phyloP scores from a whole-genome alignment of 176 grass and related monocot genomes.

The Elaeis guineensis region DNA sequence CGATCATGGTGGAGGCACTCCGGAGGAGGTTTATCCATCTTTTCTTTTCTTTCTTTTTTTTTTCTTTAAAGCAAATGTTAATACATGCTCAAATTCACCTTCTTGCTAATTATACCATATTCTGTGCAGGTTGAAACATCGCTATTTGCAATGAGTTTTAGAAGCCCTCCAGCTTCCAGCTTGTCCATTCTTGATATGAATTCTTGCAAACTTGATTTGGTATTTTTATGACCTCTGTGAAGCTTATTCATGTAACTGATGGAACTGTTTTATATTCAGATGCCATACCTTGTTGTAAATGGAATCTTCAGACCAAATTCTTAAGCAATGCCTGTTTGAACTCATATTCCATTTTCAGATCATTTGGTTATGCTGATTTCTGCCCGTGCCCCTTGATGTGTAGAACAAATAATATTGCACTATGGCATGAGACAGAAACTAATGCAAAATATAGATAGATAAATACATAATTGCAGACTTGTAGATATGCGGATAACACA shows the following conservation, averaged over 20 bases:
- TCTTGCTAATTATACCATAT: constrained; percentile 15
- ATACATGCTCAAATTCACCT: background rate
- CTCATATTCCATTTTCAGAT: too few species aligned
- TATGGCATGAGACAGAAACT: too few species aligned
- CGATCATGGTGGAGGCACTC: constrained; percentile 89
- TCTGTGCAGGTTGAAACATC: constrained; percentile 75
- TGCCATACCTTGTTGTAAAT: too few species aligned
- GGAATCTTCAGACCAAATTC: too few species aligned
- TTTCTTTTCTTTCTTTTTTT: constrained; percentile 16
- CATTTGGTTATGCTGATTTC: too few species aligned
- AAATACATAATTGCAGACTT: too few species aligned
- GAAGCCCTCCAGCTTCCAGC: constrained; percentile 45
- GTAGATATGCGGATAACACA: too few species aligned
- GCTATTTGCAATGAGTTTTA: constrained; percentile 77
- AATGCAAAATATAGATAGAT: too few species aligned
- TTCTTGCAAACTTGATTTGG: constrained; percentile 61
- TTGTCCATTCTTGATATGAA: constrained; percentile 60
- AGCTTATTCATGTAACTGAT: background rate
- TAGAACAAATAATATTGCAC: too few species aligned
- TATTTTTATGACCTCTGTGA: constrained; percentile 16
- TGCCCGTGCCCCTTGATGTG: too few species aligned
- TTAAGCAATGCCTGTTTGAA: too few species aligned
- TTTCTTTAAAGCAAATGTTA: background rate
- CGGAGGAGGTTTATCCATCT: constrained; percentile 65
- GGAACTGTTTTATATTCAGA: too few species aligned